Percentiles rank a stretch among this genome's conserved stretches.
Evolutionary conservation across 805 yeast species (phyloP).

Genomic region (Grigorovia transvaalensis): DNA sequence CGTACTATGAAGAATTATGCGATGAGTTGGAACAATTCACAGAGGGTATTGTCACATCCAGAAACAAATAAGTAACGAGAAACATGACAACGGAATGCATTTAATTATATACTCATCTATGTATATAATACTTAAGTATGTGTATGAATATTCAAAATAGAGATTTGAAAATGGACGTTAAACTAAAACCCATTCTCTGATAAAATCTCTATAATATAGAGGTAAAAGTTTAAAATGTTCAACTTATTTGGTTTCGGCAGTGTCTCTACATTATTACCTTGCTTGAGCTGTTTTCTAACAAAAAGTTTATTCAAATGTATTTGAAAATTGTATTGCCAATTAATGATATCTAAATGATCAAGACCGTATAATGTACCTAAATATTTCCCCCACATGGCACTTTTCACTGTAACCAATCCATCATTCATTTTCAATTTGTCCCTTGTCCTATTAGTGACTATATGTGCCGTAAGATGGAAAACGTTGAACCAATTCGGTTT

Average conservation of each 20-base stretch:
- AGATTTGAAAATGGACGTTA: neutral
- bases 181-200: constrained; percentile 46
- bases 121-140: constrained; percentile 4
- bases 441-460: constrained; percentile 35
- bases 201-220: constrained; percentile 54
- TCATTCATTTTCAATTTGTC: constrained; percentile 52
- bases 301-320: constrained; percentile 17
- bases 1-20: constrained; percentile 36
- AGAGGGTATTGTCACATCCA: constrained; percentile 35
- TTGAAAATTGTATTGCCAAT: constrained; percentile 57
- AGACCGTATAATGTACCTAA: constrained; percentile 67
- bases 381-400: constrained; percentile 78
- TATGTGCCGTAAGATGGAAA: constrained; percentile 53
- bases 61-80: constrained; percentile 27
- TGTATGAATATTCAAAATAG: neutral
- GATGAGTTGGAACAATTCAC: constrained; percentile 56
- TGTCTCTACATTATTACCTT: neutral
- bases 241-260: constrained; percentile 18
- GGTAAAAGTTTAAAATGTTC: constrained; percentile 52
- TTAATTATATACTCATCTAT: too few species aligned
- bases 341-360: constrained; percentile 80
- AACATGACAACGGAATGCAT: constrained; percentile 2
- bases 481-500: constrained; percentile 51
- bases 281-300: too few species aligned
- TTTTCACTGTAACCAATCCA: constrained; percentile 72